phyloP scores from a whole-genome alignment of 345 rosid genomes.

The Physaria fendleri region DNA sequence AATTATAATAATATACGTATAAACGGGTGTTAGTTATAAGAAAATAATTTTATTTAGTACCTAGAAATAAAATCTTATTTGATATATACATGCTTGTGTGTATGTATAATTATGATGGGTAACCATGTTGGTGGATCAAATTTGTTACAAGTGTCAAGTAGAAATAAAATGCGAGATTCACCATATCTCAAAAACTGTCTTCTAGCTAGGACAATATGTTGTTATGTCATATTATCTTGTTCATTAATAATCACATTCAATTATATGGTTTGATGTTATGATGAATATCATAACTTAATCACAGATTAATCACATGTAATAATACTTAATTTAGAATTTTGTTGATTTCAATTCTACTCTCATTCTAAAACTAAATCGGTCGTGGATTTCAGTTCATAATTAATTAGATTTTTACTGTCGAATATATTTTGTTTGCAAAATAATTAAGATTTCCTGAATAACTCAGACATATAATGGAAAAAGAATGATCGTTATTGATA shows the following conservation, averaged over 20 bases:
- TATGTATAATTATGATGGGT: conserved; percentile 17
- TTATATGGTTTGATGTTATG: neutral
- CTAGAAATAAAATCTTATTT: too few species aligned
- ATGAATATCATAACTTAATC: neutral
- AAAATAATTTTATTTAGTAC: neutral
- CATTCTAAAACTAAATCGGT: too few species aligned
- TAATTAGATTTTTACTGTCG: too few species aligned
- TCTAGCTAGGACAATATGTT: conserved; percentile 25
- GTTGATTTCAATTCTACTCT: neutral
- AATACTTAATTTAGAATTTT: neutral
- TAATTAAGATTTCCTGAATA: too few species aligned
- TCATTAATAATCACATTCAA: conserved; percentile 2
- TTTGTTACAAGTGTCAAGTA: conserved; percentile 1
- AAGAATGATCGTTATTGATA: too few species aligned
- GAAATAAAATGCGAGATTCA: conserved; percentile 16
- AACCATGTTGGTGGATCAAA: conserved; percentile 10
- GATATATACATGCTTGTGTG: neutral
- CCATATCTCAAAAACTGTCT: conserved; percentile 22
- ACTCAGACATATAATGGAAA: too few species aligned
- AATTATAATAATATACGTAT: neutral
- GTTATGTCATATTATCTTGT: conserved; percentile 14
- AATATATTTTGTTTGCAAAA: too few species aligned
- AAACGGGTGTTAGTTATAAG: neutral
- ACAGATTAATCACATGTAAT: neutral
- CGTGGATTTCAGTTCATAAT: too few species aligned